Conservation (phyloP, 345 rosid species). For the Murraya paniculata region DNA sequence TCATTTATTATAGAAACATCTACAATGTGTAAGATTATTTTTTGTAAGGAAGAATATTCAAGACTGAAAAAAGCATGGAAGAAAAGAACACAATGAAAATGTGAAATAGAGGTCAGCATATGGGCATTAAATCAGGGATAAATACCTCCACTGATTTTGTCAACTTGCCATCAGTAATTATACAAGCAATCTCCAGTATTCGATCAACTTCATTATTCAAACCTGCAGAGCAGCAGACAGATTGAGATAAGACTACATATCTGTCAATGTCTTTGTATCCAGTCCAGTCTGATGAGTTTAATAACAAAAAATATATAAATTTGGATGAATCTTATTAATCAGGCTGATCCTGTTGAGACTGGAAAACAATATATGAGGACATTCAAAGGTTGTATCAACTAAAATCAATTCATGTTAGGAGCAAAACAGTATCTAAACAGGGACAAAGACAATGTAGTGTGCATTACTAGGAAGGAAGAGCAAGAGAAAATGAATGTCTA, state of each 20-base stretch:
- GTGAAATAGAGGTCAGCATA: neutral
- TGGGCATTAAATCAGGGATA: neutral
- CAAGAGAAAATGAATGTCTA: no score
- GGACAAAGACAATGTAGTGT: neutral
- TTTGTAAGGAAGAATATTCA: neutral
- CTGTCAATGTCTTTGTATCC: neutral
- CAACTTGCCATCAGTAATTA: constrained; percentile 78
- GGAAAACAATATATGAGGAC: neutral
- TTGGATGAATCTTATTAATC: neutral
- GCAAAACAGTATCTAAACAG: neutral
- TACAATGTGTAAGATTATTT: neutral
- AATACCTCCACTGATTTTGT: constrained; percentile 72
- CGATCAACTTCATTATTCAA: constrained; percentile 72
- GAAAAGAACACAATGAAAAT: neutral
- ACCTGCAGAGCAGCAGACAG: constrained; percentile 46
- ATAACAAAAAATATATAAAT: neutral
- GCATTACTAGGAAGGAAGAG: neutral
- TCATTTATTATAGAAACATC: neutral
- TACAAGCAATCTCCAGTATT: constrained; percentile 94
- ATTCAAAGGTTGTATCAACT: neutral
- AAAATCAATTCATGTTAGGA: neutral
- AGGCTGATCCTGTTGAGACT: neutral
- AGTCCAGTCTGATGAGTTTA: neutral
- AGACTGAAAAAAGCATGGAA: neutral
- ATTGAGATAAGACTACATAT: constrained; percentile 8